These are phyloP conservation scores for Nakazawaea molendinolei DNA, from an alignment of 805 yeast species.

Conservation along the genomic window DNA sequence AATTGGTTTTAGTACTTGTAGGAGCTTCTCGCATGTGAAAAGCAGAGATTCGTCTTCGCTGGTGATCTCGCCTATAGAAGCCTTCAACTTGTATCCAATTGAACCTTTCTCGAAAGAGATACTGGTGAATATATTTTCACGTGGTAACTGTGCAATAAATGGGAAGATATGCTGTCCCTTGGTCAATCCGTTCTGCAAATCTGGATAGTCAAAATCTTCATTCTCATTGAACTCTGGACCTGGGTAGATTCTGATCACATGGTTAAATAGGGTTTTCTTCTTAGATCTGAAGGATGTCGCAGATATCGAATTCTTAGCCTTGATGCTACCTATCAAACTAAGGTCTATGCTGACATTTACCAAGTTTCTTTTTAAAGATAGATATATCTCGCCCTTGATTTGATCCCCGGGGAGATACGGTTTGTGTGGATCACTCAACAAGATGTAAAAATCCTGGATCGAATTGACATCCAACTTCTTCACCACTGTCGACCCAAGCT, in stretches of 20 bases:
- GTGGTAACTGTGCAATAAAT: slow-evolving; percentile 76
- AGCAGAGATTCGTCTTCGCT: slow-evolving; percentile 22
- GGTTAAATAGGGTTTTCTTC: slow-evolving; percentile 48
- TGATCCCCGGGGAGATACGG: slow-evolving; percentile 77
- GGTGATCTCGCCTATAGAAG: slow-evolving; percentile 26
- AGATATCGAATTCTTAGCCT: slow-evolving; percentile 41
- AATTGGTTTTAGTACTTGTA: slow-evolving; percentile 64
- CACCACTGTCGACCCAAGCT: slow-evolving; percentile 7
- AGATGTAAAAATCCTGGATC: slow-evolving; percentile 61
- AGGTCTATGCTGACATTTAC: slow-evolving; percentile 47
- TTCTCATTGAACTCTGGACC: slow-evolving; percentile 15
- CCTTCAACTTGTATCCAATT: slow-evolving; percentile 57
- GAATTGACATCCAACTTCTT: slow-evolving; percentile 31
- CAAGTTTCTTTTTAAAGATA: slow-evolving; percentile 49
- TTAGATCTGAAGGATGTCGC: slow-evolving; percentile 47
- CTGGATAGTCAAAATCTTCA: slow-evolving; percentile 15
- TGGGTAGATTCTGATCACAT: slow-evolving; percentile 55
- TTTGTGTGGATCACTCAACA: slow-evolving; percentile 68
- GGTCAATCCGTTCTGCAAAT: slow-evolving; percentile 40
- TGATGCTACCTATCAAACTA: slow-evolving; percentile 50
- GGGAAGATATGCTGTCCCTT: slow-evolving; percentile 88
- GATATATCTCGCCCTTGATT: slow-evolving; percentile 55
- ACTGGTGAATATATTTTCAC: slow-evolving; percentile 62
- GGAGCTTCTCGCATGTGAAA: slow-evolving; percentile 45
- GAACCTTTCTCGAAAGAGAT: slow-evolving; percentile 84